phyloP scores from a whole-genome alignment of 2,329 filamentous ascomycete genomes.

The Fusarium clavum region DNA sequence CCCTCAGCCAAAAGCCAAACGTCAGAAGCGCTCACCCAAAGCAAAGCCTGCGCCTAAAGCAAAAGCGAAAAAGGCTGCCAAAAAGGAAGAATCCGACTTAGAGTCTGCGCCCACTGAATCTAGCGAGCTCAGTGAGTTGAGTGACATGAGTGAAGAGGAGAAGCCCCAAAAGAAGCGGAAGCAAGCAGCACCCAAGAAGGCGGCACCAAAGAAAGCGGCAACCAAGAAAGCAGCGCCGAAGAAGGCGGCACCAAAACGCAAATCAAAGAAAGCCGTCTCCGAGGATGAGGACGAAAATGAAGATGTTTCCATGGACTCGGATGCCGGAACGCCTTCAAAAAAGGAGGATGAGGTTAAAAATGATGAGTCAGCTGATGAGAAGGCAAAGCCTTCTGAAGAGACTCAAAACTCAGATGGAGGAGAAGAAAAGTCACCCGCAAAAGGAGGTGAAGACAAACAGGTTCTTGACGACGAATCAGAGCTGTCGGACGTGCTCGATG shows the following conservation, averaged over 20 bases:
- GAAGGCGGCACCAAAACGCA: constrained; percentile 12
- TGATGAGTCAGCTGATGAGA: neutral
- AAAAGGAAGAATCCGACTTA: constrained; percentile 39
- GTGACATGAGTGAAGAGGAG: constrained; percentile 45
- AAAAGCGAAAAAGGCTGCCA: constrained; percentile 43
- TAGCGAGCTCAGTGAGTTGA: constrained; percentile 36
- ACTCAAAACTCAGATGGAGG: constrained; percentile 12
- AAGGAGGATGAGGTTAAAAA: constrained; percentile 12
- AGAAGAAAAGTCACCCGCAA: constrained; percentile 11
- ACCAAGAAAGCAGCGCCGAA: constrained; percentile 1
- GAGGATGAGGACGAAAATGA: constrained; percentile 47
- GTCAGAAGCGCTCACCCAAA: constrained; percentile 53
- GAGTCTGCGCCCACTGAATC: constrained; percentile 39
- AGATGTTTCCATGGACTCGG: constrained; percentile 24
- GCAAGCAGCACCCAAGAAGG: constrained; percentile 24
- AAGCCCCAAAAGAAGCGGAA: constrained; percentile 38
- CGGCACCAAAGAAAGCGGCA: constrained; percentile 10
- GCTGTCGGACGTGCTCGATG: constrained; percentile 74
- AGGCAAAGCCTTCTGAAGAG: neutral
- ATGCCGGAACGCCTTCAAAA: constrained; percentile 13
- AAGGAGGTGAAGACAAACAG: constrained; percentile 39
- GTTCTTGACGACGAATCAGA: constrained; percentile 53
- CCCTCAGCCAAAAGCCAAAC: constrained; percentile 55
- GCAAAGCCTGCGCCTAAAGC: constrained; percentile 47
- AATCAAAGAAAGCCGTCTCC: constrained; percentile 42